Evolutionary conservation across 495 filamentous ascomycete species (phyloP).

Genomic region (Podospora didyma): DNA sequence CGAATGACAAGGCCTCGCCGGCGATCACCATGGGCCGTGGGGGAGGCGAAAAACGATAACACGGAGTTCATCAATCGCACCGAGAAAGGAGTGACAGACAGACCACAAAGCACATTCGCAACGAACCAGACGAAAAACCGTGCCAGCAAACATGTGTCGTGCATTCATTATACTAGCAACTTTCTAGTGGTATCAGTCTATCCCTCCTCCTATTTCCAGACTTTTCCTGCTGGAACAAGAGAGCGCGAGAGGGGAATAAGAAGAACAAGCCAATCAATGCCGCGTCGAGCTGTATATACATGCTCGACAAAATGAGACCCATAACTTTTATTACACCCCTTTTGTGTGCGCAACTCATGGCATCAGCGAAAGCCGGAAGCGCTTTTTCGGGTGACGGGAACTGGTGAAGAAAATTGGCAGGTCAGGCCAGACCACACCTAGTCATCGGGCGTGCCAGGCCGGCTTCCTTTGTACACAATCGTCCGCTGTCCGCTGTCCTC

Average conservation of each 20-base stretch:
- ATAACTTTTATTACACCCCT: not conserved
- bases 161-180: not conserved
- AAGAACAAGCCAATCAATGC: too few relatives aligned
- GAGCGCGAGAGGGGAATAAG: too few relatives aligned
- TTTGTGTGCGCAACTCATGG: not conserved
- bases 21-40: too few relatives aligned
- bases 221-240: too few relatives aligned
- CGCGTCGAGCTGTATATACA: too few relatives aligned
- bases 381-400: slow-evolving; percentile 4
- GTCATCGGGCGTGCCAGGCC: slow-evolving; percentile 33
- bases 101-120: too few relatives aligned
- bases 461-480: slow-evolving; percentile 30
- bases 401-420: slow-evolving; percentile 17
- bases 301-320: not conserved
- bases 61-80: too few relatives aligned
- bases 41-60: too few relatives aligned
- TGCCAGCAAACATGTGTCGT: not conserved
- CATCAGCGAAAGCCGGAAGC: slow-evolving; percentile 6
- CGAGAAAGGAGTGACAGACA: too few relatives aligned
- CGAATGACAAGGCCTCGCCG: too few relatives aligned
- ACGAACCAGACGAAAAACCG: not conserved
- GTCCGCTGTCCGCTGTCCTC: slow-evolving; percentile 27
- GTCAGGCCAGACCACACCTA: slow-evolving; percentile 32
- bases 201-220: not conserved
- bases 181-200: slow-evolving; percentile 9